phyloP scores from a whole-genome alignment of 2,329 filamentous ascomycete species.

The Aspergillus flavus region DNA sequence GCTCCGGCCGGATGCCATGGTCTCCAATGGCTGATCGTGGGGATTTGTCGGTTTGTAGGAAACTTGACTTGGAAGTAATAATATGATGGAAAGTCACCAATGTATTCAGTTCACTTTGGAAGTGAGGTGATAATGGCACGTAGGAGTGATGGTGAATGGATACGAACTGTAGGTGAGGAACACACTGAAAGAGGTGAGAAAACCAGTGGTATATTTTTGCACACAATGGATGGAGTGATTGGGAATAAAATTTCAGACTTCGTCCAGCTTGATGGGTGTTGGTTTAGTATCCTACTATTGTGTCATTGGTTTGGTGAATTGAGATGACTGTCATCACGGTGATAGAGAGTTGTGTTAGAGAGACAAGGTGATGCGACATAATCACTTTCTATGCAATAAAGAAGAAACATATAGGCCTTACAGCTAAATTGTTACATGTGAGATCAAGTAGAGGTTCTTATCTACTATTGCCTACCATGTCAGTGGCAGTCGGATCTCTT shows the following conservation, averaged over 20 bases:
- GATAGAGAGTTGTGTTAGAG: background rate
- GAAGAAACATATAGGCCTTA: no score
- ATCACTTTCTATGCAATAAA: background rate
- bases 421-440: background rate
- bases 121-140: background rate
- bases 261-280: background rate
- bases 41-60: background rate
- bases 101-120: background rate
- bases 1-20: conserved; percentile 10
- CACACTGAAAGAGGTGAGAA: background rate
- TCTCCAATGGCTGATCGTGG: background rate
- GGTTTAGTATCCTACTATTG: background rate
- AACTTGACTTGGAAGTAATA: background rate
- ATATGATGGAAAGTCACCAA: background rate
- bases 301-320: background rate
- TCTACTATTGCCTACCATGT: background rate
- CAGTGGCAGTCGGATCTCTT: no score
- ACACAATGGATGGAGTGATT: background rate
- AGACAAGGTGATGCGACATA: background rate
- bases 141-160: background rate
- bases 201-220: background rate
- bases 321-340: background rate
- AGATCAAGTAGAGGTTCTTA: background rate
- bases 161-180: background rate
- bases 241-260: background rate